These are phyloP conservation scores for Tulasnella sp. DNA, from an alignment of 768 basidiomycete species.

Conservation along the genomic window DNA sequence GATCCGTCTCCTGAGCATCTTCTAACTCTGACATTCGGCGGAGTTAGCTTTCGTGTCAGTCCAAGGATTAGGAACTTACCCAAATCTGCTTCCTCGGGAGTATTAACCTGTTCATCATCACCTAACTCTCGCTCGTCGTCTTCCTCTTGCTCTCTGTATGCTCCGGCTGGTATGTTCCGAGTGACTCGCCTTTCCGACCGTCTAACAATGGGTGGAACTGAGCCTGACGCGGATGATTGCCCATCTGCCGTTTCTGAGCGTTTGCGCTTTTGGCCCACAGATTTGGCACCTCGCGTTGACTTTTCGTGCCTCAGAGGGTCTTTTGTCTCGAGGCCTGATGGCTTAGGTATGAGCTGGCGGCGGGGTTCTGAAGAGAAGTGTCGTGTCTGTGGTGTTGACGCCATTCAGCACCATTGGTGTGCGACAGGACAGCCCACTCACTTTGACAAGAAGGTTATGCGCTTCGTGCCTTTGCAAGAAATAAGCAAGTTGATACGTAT, in stretches of 20 bases:
- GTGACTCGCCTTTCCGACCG: background rate
- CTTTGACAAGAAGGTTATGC: conserved; percentile 80
- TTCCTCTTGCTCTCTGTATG: conserved; percentile 7
- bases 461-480: conserved; percentile 80
- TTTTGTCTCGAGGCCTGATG: background rate
- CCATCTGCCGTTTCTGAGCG: background rate
- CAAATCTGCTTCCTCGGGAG: background rate
- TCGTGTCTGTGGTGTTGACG: background rate
- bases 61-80: background rate
- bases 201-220: background rate
- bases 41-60: background rate
- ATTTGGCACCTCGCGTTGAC: background rate
- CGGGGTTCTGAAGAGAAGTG: background rate
- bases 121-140: background rate
- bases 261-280: background rate
- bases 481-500: conserved; percentile 85
- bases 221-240: background rate
- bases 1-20: background rate
- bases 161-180: background rate
- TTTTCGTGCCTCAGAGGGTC: background rate
- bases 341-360: background rate
- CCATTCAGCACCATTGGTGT: background rate
- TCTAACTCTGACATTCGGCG: background rate
- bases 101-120: background rate
- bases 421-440: conserved; percentile 34